phyloP scores from a whole-genome alignment of 805 yeast species.

The Myxozyma monticola region DNA sequence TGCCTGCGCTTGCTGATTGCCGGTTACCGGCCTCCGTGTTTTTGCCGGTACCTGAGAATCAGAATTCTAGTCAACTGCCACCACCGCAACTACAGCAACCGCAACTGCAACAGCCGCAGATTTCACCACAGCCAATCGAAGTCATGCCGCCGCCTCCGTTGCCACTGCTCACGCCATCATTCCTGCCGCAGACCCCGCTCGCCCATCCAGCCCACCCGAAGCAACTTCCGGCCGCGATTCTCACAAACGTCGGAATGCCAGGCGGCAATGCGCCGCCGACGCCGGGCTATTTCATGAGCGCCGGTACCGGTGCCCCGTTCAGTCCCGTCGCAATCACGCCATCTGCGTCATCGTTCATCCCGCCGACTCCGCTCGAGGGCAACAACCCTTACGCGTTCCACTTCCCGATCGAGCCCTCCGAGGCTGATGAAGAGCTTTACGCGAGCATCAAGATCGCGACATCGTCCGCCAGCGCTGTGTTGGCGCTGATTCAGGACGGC shows the following conservation, averaged over 20 bases:
- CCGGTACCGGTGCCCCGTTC: not conserved
- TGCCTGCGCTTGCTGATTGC: slow-evolving; percentile 34
- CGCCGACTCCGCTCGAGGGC: slow-evolving; percentile 10
- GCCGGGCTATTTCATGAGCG: slow-evolving; percentile 16
- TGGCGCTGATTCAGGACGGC: slow-evolving; percentile 62
- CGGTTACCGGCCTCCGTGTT: slow-evolving; percentile 7
- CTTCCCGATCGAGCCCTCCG: slow-evolving; percentile 40
- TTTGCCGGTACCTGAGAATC: slow-evolving; percentile 1
- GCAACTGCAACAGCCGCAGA: not conserved
- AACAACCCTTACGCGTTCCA: slow-evolving; percentile 23
- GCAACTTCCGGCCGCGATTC: slow-evolving; percentile 10
- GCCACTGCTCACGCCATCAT: slow-evolving; percentile 16
- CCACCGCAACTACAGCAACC: not conserved
- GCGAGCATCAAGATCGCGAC: slow-evolving; percentile 64
- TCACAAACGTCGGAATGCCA: slow-evolving; percentile 3
- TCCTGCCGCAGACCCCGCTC: slow-evolving; percentile 9
- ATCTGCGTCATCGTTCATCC: not conserved
- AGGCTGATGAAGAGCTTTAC: slow-evolving; percentile 66
- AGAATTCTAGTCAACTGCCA: not conserved
- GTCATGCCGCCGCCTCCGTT: slow-evolving; percentile 15
- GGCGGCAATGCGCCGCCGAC: slow-evolving; percentile 7
- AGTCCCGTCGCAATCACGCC: not conserved
- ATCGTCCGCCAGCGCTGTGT: slow-evolving; percentile 71
- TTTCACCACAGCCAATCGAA: slow-evolving; percentile 9
- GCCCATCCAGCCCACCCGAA: slow-evolving; percentile 6